Evolutionary conservation across 768 basidiomycete species (phyloP).

Genomic region (Suillus bovinus): DNA sequence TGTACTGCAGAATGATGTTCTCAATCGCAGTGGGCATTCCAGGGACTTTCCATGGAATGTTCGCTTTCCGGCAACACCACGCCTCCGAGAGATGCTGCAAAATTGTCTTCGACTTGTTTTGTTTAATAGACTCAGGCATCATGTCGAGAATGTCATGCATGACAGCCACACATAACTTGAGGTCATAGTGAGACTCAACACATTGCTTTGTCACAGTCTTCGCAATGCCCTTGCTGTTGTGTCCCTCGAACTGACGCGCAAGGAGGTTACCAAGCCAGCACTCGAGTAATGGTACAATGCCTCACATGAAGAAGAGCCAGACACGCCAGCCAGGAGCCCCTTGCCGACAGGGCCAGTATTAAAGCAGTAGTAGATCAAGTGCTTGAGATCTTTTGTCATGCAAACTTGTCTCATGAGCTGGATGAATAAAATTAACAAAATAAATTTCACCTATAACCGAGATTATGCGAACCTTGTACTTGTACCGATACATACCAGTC

Average conservation of each 20-base stretch:
- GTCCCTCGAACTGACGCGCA: conserved; percentile 97
- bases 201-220: conserved; percentile 99
- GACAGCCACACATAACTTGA: conserved; percentile 95
- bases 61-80: conserved; percentile 97
- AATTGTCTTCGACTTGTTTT: conserved; percentile 99
- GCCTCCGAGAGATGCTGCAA: conserved; percentile 97
- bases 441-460: neutral
- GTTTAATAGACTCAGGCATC: conserved; percentile 99
- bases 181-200: conserved; percentile 97
- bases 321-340: conserved; percentile 98
- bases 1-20: conserved; percentile 97
- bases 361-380: conserved; percentile 97
- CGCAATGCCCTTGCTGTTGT: conserved; percentile 94
- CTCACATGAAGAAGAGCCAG: conserved; percentile 99
- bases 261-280: conserved; percentile 97
- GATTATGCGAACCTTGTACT: conserved; percentile 78
- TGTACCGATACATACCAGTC: conserved; percentile 99
- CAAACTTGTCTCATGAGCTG: conserved; percentile 98
- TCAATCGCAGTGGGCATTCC: conserved; percentile 99
- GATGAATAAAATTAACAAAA: conserved; percentile 10
- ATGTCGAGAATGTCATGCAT: conserved; percentile 99
- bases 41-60: conserved; percentile 99
- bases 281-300: conserved; percentile 96
- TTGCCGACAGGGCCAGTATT: conserved; percentile 99
- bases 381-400: conserved; percentile 99